Conservation (phyloP, 345 rosid species). For the Lenwebbia sp. region DNA sequence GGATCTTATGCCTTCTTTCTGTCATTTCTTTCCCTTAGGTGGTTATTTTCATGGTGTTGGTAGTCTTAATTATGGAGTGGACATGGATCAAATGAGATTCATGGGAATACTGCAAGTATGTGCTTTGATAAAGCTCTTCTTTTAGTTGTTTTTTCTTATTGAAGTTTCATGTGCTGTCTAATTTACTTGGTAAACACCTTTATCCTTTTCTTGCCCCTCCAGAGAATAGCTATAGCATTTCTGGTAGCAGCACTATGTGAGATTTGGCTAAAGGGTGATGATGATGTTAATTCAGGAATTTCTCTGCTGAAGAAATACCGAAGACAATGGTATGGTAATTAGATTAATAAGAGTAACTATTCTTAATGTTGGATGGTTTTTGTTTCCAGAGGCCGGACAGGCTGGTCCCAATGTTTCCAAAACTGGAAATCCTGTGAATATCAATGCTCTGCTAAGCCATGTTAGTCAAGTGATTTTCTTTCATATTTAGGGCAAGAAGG, state of each 20-base stretch:
- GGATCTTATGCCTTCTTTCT: background rate
- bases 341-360: background rate
- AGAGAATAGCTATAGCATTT: constrained; percentile 83
- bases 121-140: background rate
- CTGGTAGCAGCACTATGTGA: constrained; percentile 63
- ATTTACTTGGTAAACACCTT: background rate
- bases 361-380: background rate
- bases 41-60: constrained; percentile 72
- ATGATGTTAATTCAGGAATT: constrained; percentile 26
- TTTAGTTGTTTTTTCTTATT: background rate
- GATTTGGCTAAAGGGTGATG: constrained; percentile 67
- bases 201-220: background rate
- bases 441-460: background rate
- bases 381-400: background rate
- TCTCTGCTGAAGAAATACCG: constrained; percentile 39
- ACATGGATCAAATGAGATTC: constrained; percentile 44
- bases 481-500: background rate
- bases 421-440: background rate
- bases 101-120: constrained; percentile 82
- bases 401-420: background rate
- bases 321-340: constrained; percentile 46
- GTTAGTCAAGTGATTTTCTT: background rate
- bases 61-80: constrained; percentile 53
- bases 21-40: constrained; percentile 25
- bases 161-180: background rate